Evolutionary conservation across 768 basidiomycete species (phyloP), one percentile per base, ranked within the genome.

Genomic region (Phaeotremella fagi): DNA sequence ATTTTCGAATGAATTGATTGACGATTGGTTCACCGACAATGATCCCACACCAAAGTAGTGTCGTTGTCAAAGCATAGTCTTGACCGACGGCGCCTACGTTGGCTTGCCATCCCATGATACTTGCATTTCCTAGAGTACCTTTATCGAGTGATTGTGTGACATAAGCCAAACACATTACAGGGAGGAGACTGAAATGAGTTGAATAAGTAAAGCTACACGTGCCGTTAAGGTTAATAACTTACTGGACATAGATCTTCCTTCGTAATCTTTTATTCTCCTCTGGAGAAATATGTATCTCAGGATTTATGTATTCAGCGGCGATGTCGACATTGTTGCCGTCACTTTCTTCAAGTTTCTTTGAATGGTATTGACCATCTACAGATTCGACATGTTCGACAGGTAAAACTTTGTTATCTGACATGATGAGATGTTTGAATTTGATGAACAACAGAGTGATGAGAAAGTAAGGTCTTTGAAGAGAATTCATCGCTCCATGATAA

Each of bases 231-330:
- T n/a, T 26, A 4, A 18, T 22, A 3, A 42, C 55, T 49, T 22
- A 64, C 63, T 53, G 33, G 23, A 37, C 43, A 41, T 60, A 47
- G 27, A 64, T 64, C 28, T 31, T 48, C n/a, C 53, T 12, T 38
- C 53, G 51, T 44, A 64, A 51, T 24, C 50, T 51, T 42, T 45
- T 58, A 59, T 80, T 80, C 27, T 69, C 67, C 29, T 51, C 61
- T 4, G 55, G 53, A 7, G 54, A 44, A 41, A 69, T 61, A 38
- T 43, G 29, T 12, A 60, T 26, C 22, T 57, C 50, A 26, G 59
- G 63, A 28, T 64, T 46, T 18, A 64, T 53, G 44, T 60, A 64
- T 18, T 50, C 59, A 24, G 41, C 36, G 14, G 63, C 63, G 12
- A 54, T 59, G 22, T 57, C 45, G 26, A 58, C 63, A 0, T 38